Conservation (phyloP, 805 yeast species). For the Candida manassasensis region DNA sequence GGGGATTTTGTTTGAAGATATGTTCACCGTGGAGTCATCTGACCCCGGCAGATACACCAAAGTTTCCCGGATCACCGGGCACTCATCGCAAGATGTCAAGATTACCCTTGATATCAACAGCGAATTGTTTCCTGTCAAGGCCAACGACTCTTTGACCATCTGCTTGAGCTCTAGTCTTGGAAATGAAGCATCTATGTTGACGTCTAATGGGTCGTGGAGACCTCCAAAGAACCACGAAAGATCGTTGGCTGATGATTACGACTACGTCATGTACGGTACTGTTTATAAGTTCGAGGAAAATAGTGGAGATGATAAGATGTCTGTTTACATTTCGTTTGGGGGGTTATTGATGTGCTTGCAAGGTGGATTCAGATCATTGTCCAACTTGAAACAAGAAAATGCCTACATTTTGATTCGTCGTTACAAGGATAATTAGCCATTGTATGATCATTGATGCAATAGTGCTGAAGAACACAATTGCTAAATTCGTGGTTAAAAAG, state of each 20-base stretch:
- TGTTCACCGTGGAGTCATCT: slow-evolving; percentile 77
- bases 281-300: slow-evolving; percentile 95
- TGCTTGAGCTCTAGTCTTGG: slow-evolving; percentile 77
- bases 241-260: slow-evolving; percentile 92
- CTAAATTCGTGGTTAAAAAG: no score
- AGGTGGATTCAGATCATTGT: slow-evolving; percentile 88
- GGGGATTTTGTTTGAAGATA: slow-evolving; percentile 84
- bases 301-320: slow-evolving; percentile 57
- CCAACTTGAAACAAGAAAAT: slow-evolving; percentile 88
- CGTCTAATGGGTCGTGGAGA: slow-evolving; percentile 66
- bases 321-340: slow-evolving; percentile 93
- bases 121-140: slow-evolving; percentile 82
- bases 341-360: slow-evolving; percentile 91
- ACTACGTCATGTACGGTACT: slow-evolving; percentile 97
- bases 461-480: no score
- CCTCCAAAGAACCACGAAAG: slow-evolving; percentile 81
- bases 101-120: slow-evolving; percentile 86
- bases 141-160: slow-evolving; percentile 74
- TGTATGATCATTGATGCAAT: no score
- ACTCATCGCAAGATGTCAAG: slow-evolving; percentile 73
- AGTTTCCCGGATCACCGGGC: slow-evolving; percentile 83
- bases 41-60: slow-evolving; percentile 90
- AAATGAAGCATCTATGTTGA: slow-evolving; percentile 41
- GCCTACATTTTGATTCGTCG: slow-evolving; percentile 86
- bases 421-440: slow-evolving; percentile 39